These are phyloP conservation scores for Suhomyces coccinellae DNA, from an alignment of 1,139 yeast species.

Conservation along the genomic window DNA sequence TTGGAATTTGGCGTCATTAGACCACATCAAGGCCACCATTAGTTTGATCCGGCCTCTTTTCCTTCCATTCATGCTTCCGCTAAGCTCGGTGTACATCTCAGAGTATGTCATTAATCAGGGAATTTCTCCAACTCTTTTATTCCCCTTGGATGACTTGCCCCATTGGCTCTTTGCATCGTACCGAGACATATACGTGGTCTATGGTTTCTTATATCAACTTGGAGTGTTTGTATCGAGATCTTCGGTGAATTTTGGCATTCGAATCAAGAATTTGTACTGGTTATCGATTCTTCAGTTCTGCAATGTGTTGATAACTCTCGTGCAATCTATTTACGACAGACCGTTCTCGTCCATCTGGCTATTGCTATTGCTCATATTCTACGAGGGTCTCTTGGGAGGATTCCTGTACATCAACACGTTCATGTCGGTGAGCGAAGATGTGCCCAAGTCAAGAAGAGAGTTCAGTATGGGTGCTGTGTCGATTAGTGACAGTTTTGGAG, in stretches of 20 bases:
- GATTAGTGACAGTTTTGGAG: constrained; percentile 86
- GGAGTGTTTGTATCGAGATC: constrained; percentile 93
- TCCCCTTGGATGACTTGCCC: constrained; percentile 70
- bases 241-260: constrained; percentile 62
- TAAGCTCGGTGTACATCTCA: constrained; percentile 77
- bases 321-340: constrained; percentile 62
- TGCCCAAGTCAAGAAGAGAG: constrained; percentile 60
- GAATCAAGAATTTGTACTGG: constrained; percentile 58
- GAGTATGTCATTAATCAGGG: constrained; percentile 94
- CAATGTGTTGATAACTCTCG: constrained; percentile 58
- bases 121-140: constrained; percentile 80
- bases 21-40: constrained; percentile 40
- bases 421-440: constrained; percentile 68
- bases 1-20: neutral
- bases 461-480: constrained; percentile 94
- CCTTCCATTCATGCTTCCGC: constrained; percentile 80
- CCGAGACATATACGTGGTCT: constrained; percentile 88
- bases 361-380: constrained; percentile 63
- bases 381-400: constrained; percentile 91
- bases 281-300: constrained; percentile 68
- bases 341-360: constrained; percentile 61
- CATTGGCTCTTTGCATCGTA: constrained; percentile 55
- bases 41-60: neutral
- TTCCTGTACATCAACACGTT: constrained; percentile 88
- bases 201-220: constrained; percentile 87